Conservation (phyloP, 305 asterid genomes). For the Solanum chacoense region DNA sequence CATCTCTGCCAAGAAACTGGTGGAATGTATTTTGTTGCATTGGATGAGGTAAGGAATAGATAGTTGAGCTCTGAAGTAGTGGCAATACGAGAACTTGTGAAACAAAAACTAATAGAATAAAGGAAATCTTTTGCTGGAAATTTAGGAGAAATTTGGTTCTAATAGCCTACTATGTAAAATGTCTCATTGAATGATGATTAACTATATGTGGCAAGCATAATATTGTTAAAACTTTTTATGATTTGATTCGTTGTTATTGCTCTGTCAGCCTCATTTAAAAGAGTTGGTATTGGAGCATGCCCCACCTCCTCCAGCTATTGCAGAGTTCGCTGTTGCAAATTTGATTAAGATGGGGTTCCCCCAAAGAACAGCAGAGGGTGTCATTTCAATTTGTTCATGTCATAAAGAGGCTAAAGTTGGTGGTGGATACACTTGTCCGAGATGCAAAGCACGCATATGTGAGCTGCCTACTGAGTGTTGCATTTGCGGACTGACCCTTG, state of each 20-base stretch:
- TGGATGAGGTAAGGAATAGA: conserved; percentile 77
- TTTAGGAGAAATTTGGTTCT: not conserved
- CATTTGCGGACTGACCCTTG: conserved; percentile 88
- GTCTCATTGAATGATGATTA: not conserved
- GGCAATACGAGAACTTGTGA: not conserved
- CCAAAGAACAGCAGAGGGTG: conserved; percentile 93
- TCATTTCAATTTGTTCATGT: conserved; percentile 83
- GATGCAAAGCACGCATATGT: conserved; percentile 91
- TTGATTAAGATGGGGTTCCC: conserved; percentile 97
- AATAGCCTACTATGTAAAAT: not conserved
- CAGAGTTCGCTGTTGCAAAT: conserved; percentile 85
- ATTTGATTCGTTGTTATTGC: conserved; percentile 11
- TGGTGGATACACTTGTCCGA: conserved; percentile 97
- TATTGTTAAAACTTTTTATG: not conserved
- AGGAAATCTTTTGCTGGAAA: not conserved
- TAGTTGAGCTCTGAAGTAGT: not conserved
- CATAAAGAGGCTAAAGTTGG: conserved; percentile 91
- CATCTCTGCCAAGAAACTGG: conserved; percentile 91
- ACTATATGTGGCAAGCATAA: not conserved
- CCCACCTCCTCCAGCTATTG: conserved; percentile 97
- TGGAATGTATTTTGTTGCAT: conserved; percentile 65
- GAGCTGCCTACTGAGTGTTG: conserved; percentile 89
- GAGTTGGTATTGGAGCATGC: conserved; percentile 87
- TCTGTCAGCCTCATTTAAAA: conserved; percentile 61
- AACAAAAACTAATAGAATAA: not conserved